These are phyloP conservation scores for Paraurostyla sp. DNA, from an alignment of 73 alveolate species.

Conservation along the genomic window DNA sequence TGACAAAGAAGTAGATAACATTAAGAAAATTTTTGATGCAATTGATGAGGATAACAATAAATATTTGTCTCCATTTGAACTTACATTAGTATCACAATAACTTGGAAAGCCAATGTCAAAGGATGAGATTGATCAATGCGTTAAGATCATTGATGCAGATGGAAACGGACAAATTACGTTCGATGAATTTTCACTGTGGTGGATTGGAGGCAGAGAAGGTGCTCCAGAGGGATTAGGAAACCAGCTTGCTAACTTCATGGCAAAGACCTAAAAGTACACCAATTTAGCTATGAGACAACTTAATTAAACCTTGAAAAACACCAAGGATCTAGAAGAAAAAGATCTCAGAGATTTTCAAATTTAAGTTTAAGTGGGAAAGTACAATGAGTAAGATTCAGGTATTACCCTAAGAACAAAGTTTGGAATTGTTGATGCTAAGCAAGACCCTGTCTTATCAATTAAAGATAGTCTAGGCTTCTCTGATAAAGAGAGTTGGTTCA, in stretches of 20 bases:
- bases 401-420: slow-evolving; percentile 2
- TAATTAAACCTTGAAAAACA: background rate
- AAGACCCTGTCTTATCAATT: background rate
- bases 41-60: slow-evolving; percentile 45
- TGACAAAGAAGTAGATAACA: slow-evolving; percentile 40
- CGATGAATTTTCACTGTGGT: slow-evolving; percentile 54
- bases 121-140: slow-evolving; percentile 42
- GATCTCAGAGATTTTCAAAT: slow-evolving; percentile 27
- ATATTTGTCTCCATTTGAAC: slow-evolving; percentile 31
- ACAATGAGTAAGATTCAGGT: slow-evolving; percentile 41
- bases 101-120: slow-evolving; percentile 42
- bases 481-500: slow-evolving; percentile 42
- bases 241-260: slow-evolving; percentile 42
- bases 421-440: slow-evolving; percentile 8
- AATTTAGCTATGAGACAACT: slow-evolving; percentile 24
- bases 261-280: slow-evolving; percentile 18
- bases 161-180: slow-evolving; percentile 43
- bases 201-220: slow-evolving; percentile 63
- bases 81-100: background rate
- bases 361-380: slow-evolving; percentile 14
- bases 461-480: background rate
- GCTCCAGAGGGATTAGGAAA: slow-evolving; percentile 41
- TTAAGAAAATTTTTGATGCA: background rate
- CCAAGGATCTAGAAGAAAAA: background rate
- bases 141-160: slow-evolving; percentile 16